Conservation (phyloP, 345 rosid species). For the Corchorus capsularis region DNA sequence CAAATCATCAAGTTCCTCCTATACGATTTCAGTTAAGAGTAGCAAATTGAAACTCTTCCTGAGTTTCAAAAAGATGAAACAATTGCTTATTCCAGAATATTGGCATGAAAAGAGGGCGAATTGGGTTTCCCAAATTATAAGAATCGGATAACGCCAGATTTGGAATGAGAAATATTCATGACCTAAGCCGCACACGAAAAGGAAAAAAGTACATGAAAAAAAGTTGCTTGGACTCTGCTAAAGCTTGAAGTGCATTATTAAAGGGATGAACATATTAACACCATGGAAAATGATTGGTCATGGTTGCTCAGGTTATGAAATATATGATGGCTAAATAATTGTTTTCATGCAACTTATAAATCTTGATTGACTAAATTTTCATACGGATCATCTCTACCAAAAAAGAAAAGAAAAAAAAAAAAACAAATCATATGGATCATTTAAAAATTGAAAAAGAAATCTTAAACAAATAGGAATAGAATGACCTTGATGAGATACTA, state of each 20-base stretch:
- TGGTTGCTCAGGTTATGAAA: background rate
- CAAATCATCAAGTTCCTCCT: background rate
- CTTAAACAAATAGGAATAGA: background rate
- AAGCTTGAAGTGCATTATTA: constrained; percentile 7
- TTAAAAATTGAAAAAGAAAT: background rate
- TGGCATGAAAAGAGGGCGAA: background rate
- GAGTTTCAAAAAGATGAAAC: background rate
- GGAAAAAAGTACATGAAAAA: background rate
- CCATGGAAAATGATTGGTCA: background rate
- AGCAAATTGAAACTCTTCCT: background rate
- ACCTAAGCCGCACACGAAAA: background rate
- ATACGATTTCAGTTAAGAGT: background rate
- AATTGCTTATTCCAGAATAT: constrained; percentile 1
- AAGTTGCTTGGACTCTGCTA: constrained; percentile 2
- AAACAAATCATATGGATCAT: background rate
- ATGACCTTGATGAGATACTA: background rate
- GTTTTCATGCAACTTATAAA: background rate
- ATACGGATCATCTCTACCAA: background rate
- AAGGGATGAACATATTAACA: background rate
- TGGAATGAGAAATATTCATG: background rate
- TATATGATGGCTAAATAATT: background rate
- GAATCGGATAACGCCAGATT: background rate
- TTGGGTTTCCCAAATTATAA: background rate
- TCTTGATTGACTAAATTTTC: no score
- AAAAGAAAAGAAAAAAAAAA: no score